These are phyloP conservation scores for Trichoderma sp. DNA, from an alignment of 2,329 filamentous ascomycete species.

Conservation along the genomic window DNA sequence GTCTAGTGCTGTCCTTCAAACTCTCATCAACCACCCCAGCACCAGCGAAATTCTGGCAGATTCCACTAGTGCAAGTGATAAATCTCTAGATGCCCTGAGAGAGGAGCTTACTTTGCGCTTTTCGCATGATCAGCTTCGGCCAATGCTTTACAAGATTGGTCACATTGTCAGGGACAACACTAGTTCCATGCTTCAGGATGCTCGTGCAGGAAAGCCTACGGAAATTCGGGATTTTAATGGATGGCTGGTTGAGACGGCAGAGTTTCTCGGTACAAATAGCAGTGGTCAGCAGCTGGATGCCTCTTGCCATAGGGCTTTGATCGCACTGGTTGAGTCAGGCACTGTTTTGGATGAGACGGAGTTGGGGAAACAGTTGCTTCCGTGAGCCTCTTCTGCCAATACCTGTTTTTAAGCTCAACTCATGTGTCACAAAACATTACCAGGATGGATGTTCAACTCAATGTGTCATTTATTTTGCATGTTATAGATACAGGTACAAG, in stretches of 20 bases:
- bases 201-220: constrained; percentile 51
- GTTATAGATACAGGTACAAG: background rate
- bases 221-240: constrained; percentile 63
- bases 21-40: constrained; percentile 62
- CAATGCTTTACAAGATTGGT: constrained; percentile 50
- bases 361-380: constrained; percentile 29
- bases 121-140: constrained; percentile 43
- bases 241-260: constrained; percentile 53
- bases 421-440: background rate
- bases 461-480: background rate
- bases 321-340: constrained; percentile 45
- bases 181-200: constrained; percentile 65
- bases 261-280: constrained; percentile 36
- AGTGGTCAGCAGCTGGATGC: constrained; percentile 29
- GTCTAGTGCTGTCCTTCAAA: constrained; percentile 69
- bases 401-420: background rate
- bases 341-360: constrained; percentile 37
- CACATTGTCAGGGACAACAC: constrained; percentile 54
- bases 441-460: background rate
- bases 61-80: background rate
- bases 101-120: constrained; percentile 37
- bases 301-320: constrained; percentile 43
- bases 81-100: background rate
- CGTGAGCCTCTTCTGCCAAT: background rate
- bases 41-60: constrained; percentile 41